Evolutionary conservation across 2,329 filamentous ascomycete genomes (phyloP), one percentile per base, ranked within the genome.

Genomic region (Xylariaceae sp.): DNA sequence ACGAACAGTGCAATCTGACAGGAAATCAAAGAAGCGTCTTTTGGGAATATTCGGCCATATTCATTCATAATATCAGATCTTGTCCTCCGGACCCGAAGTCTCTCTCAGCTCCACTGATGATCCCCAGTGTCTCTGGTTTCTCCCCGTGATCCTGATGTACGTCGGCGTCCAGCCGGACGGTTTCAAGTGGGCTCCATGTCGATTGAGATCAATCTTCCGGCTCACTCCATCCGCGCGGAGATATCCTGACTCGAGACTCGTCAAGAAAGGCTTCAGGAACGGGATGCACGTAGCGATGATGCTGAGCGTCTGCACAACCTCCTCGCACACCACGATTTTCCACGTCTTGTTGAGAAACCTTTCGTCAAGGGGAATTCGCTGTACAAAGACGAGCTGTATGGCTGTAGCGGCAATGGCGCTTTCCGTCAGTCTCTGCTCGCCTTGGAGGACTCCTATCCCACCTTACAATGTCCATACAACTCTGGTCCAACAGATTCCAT

Each of bases 201-300:
- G 12, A 34, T 16, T 34, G 31, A 8, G 9, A 16, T 9, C 9
- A 8, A 16, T 34, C 9, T 8, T 9, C 19, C 34, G 28, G 26
- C 17, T 29, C 4, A 17, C n/a, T 16, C 38, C 34, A 34, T 38
- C 40, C 19, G 34, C 40, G 9, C 19, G 19, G 7, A 42, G 34
- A 34, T 37, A 42, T 4, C 40, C 34, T 17, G 19, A 32, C 26
- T 42, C 28, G 3, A 42, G 34, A 19, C 40, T 37, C 29, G 32
- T 9, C 15, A 42, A 13, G 12, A 42, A 42, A n/a, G 34, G 40
- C 36, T 42, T 42, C 3, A 42, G 19, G 28, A 42, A 42, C 12
- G 34, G 34, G 26, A 42, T 38, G 28, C 34, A 42, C 4, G 34
- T 24, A 7, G 34, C 16, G 19, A 37, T 37, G n/a, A 42, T 32